Evolutionary conservation across 108 stramenopile species (phyloP).

Genomic region (Nitzschia sp.): DNA sequence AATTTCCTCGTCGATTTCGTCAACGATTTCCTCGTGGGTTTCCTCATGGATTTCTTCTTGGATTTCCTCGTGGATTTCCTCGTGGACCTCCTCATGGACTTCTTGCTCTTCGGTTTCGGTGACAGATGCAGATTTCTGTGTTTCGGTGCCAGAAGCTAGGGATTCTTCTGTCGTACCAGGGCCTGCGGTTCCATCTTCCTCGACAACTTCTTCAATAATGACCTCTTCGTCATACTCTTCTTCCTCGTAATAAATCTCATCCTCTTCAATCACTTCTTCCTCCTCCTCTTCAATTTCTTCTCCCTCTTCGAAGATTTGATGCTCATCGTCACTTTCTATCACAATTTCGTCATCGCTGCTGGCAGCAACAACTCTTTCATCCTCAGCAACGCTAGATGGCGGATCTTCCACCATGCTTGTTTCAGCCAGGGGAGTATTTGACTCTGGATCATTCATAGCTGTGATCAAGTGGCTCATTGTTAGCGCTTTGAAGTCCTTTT

Average conservation of each 20-base stretch:
- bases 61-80: slow-evolving; percentile 5
- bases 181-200: not conserved
- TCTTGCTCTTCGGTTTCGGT: slow-evolving; percentile 2
- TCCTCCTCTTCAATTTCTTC: not conserved
- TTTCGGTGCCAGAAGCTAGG: not conserved
- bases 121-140: not conserved
- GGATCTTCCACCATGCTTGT: not conserved
- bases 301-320: too few relatives aligned
- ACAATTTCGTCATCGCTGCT: slow-evolving; percentile 13
- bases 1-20: not conserved
- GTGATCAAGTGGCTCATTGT: slow-evolving; percentile 15
- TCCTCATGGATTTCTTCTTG: not conserved
- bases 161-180: not conserved
- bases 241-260: slow-evolving; percentile 9
- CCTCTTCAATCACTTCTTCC: slow-evolving; percentile 18
- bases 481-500: not conserved
- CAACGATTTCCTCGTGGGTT: not conserved
- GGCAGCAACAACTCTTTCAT: not conserved
- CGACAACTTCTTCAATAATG: slow-evolving; percentile 10
- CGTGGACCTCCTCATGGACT: not conserved
- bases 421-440: not conserved
- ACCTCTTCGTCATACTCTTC: slow-evolving; percentile 25
- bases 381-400: not conserved
- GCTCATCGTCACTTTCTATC: not conserved
- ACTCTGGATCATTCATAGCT: not conserved